Evolutionary conservation across 345 rosid genomes (phyloP), one percentile per base, ranked within the genome.

Genomic region (Eucalyptus paniculata): DNA sequence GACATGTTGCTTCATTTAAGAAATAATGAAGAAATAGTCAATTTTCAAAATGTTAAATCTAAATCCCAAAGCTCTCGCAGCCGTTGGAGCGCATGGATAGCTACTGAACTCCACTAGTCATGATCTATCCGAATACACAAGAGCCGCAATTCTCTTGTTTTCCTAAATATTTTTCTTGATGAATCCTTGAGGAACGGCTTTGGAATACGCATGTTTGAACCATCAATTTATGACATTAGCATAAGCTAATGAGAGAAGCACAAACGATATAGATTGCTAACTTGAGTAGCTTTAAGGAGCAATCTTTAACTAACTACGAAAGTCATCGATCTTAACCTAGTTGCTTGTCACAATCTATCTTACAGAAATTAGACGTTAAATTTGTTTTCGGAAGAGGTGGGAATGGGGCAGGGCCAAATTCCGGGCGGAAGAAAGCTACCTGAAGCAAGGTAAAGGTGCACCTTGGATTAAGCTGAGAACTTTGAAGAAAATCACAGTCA

Each of bases 81-180:
- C 40, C 1, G 2, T 8, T 8, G 11, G 77, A 3, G 1, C 23
- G 0, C 40, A 8, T 32, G 12, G 40, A 67, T 16, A 67, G 80
- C 3, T 67, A n/a, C 6, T 67, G 12, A 67, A 67, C 40, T n/a
- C 21, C 34, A 28, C 1, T 1, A n/a, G 6, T 0, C 40, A 67
- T 67, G 12, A n/a, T n/a, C 6, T 16, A 3, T 67, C 12, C 2
- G 6, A 32, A 67, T 1, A n/a, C 77, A 67, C 5, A 1, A 67
- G 77, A n/a, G 77, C 0, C 40, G 1, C 12, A 1, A 30, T n/a
- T 67, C 3, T n/a, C 77, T 32, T 67, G 23, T n/a, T 67, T n/a
- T 67, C 40, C 11, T 16, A 0, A 0, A 32, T 2, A 32, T 67
- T 34, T n/a, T 67, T 67, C 21, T 14, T 16, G 77, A 67, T 65